Conservation (phyloP, 257 asterid genomes). For the Petunia axillaris region DNA sequence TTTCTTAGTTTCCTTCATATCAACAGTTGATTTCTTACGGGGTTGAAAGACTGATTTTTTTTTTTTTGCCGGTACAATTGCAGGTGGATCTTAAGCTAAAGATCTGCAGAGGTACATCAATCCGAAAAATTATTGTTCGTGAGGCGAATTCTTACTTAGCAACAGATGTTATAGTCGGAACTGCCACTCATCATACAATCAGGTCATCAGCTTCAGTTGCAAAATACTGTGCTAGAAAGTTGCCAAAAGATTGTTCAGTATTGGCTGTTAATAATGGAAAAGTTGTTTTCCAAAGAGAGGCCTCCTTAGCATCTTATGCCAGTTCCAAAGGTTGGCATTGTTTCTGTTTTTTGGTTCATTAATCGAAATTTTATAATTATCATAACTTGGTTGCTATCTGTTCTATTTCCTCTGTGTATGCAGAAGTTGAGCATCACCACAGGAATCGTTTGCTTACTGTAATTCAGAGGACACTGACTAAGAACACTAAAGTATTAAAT, state of each 20-base stretch:
- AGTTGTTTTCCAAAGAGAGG: conserved; percentile 62
- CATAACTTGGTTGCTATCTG: conserved; percentile 15
- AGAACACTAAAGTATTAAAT: conserved; percentile 54
- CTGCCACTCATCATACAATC: conserved; percentile 65
- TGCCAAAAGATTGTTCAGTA: conserved; percentile 70
- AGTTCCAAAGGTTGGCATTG: conserved; percentile 54
- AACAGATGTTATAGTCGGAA: conserved; percentile 73
- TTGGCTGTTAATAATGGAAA: conserved; percentile 84
- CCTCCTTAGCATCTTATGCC: conserved; percentile 44
- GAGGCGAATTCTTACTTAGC: conserved; percentile 81
- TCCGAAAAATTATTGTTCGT: conserved; percentile 68
- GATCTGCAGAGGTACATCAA: conserved; percentile 90
- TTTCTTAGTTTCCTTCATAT: background rate
- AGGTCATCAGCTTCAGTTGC: conserved; percentile 80
- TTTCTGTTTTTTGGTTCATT: conserved; percentile 22
- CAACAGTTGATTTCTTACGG: background rate
- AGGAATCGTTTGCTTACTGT: conserved; percentile 61
- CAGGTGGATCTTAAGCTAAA: conserved; percentile 95
- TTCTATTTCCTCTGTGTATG: conserved; percentile 32
- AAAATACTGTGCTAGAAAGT: conserved; percentile 77
- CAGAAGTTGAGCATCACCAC: conserved; percentile 63
- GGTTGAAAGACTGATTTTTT: background rate
- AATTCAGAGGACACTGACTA: conserved; percentile 71
- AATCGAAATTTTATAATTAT: background rate
- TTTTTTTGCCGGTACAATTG: background rate